Conservation (phyloP, 2,329 filamentous ascomycete species). For the Fusarium sp. region DNA sequence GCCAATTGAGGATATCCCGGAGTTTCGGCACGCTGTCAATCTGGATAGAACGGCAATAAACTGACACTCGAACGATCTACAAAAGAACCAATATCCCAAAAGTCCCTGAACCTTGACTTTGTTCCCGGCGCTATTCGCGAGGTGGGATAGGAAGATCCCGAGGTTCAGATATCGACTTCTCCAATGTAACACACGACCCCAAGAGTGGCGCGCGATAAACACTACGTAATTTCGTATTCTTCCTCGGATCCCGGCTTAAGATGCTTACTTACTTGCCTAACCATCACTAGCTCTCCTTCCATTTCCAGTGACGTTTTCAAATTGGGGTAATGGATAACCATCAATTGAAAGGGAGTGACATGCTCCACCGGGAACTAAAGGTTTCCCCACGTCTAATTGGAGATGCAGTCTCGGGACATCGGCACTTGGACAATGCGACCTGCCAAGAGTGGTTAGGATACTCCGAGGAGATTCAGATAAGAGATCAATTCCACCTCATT, state of each 20-base stretch:
- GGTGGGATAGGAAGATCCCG: background rate
- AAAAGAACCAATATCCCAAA: slow-evolving; percentile 18
- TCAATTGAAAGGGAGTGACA: slow-evolving; percentile 18
- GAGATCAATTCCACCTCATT: background rate
- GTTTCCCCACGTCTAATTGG: slow-evolving; percentile 5
- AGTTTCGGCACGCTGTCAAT: slow-evolving; percentile 19
- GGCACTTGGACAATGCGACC: slow-evolving; percentile 4
- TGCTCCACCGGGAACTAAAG: background rate
- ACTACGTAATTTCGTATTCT: slow-evolving; percentile 13
- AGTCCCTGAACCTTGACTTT: background rate
- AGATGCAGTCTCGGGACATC: background rate
- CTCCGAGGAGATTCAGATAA: slow-evolving; percentile 1
- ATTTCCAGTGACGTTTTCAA: background rate
- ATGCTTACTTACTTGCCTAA: background rate
- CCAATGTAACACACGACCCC: background rate
- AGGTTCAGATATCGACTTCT: background rate
- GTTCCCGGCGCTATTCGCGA: slow-evolving; percentile 9
- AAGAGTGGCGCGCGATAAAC: background rate
- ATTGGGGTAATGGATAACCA: background rate
- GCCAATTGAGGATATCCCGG: background rate
- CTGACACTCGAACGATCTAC: background rate
- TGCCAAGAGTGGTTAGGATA: slow-evolving; percentile 9
- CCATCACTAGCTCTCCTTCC: background rate
- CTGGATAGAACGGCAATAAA: slow-evolving; percentile 11
- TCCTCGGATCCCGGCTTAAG: background rate